Conservation (phyloP, 1,284 basidiomycete genomes). For the Lignosus rhinocerotis region DNA sequence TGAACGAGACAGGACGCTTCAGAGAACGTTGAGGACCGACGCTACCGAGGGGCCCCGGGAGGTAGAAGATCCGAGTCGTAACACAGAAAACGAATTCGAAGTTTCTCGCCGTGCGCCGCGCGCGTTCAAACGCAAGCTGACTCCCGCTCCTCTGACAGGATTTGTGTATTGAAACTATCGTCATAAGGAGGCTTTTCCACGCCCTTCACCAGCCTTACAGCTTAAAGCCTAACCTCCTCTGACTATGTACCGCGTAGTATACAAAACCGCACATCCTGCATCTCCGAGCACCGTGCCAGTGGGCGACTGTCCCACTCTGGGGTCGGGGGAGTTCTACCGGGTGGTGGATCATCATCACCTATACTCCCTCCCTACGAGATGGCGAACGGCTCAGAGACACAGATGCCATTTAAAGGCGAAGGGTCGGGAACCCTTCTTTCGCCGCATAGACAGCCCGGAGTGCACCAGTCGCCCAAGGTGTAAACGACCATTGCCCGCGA, state of each 20-base stretch:
- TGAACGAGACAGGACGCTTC: conserved; percentile 1
- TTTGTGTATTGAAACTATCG: too few species aligned
- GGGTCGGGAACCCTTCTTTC: neutral
- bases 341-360: neutral
- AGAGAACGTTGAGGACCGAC: neutral
- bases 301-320: neutral
- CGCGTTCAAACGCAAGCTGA: too few species aligned
- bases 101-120: too few species aligned
- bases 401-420: neutral
- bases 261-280: too few species aligned
- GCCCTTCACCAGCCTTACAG: too few species aligned
- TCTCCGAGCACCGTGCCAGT: neutral
- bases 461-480: neutral
- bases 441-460: neutral
- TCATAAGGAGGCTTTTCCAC: too few species aligned
- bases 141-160: too few species aligned
- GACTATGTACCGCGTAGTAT: neutral
- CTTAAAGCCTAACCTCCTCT: too few species aligned
- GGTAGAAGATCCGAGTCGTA: too few species aligned
- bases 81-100: too few species aligned
- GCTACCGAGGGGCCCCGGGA: too few species aligned
- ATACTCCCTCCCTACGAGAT: neutral
- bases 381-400: neutral
- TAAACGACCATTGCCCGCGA: too few species aligned
- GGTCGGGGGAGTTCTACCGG: neutral